These are phyloP conservation scores for Rhodotorula toruloides DNA, from an alignment of 768 basidiomycete species.

Conservation along the genomic window DNA sequence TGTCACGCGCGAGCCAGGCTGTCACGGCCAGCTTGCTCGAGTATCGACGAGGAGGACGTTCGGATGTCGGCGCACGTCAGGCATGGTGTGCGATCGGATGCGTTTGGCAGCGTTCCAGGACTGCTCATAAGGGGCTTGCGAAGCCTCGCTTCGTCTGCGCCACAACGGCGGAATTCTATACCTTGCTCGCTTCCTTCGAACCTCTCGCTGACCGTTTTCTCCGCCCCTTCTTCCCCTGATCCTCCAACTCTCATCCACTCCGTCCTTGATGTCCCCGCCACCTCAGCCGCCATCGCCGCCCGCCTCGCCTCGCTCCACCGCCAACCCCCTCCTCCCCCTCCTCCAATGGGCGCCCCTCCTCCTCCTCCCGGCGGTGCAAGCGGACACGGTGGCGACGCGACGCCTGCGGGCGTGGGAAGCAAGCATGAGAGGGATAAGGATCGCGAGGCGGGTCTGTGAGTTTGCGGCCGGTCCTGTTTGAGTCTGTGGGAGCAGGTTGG, in stretches of 20 bases:
- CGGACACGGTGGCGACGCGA: conserved; percentile 49
- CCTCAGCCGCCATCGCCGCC: conserved; percentile 82
- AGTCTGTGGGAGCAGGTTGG: background rate
- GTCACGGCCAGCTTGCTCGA: too few species aligned
- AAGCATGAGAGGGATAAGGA: conserved; percentile 7
- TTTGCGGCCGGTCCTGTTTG: background rate
- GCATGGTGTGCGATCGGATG: too few species aligned
- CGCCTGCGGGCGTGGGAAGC: conserved; percentile 44
- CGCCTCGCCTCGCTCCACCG: conserved; percentile 57
- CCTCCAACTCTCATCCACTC: background rate
- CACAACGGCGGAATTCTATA: too few species aligned
- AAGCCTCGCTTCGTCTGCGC: too few species aligned
- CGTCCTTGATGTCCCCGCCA: conserved; percentile 68
- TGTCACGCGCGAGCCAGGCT: too few species aligned
- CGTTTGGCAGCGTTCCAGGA: too few species aligned
- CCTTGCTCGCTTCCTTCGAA: too few species aligned
- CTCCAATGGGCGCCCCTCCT: conserved; percentile 3
- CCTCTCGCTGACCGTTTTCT: too few species aligned
- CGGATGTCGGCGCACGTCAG: too few species aligned
- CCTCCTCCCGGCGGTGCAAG: conserved; percentile 40
- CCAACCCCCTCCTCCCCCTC: conserved; percentile 8
- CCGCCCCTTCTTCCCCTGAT: too few species aligned
- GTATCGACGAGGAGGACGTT: too few species aligned
- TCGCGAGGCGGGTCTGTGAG: conserved; percentile 11
- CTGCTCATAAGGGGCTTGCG: too few species aligned